These are phyloP conservation scores for Acorus calamus DNA, from an alignment of 106 monocot species.

Conservation along the genomic window DNA sequence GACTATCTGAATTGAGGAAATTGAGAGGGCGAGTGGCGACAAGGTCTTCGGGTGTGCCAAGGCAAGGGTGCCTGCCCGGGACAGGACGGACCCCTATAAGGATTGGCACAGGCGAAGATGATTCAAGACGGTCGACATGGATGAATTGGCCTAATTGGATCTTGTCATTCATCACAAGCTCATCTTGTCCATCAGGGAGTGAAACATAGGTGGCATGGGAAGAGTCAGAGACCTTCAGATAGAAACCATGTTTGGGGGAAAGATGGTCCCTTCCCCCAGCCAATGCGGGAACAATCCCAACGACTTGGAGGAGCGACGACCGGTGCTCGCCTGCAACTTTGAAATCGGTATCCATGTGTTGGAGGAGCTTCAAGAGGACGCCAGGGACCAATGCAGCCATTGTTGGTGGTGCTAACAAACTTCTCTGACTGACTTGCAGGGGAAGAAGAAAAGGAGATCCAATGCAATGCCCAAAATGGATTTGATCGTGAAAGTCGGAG, in stretches of 20 bases:
- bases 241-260: slow-evolving; percentile 42
- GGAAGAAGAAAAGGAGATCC: too few relatives aligned
- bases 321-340: background rate
- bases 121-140: slow-evolving; percentile 29
- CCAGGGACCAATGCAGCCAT: slow-evolving; percentile 18
- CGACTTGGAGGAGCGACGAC: slow-evolving; percentile 27
- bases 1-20: background rate
- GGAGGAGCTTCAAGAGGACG: slow-evolving; percentile 21
- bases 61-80: slow-evolving; percentile 27
- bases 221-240: slow-evolving; percentile 49
- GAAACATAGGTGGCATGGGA: slow-evolving; percentile 50
- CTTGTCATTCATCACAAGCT: slow-evolving; percentile 44
- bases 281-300: slow-evolving; percentile 31
- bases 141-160: slow-evolving; percentile 59
- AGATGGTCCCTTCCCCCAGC: slow-evolving; percentile 17
- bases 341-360: slow-evolving; percentile 8
- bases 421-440: too few relatives aligned
- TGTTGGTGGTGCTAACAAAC: background rate
- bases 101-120: slow-evolving; percentile 37
- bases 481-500: too few relatives aligned
- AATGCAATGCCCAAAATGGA: too few relatives aligned
- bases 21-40: background rate
- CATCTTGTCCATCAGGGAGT: slow-evolving; percentile 36
- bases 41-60: slow-evolving; percentile 13
- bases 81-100: slow-evolving; percentile 32